Conservation (phyloP, 1,284 basidiomycete genomes). For the Tylopilus orsonianus region DNA sequence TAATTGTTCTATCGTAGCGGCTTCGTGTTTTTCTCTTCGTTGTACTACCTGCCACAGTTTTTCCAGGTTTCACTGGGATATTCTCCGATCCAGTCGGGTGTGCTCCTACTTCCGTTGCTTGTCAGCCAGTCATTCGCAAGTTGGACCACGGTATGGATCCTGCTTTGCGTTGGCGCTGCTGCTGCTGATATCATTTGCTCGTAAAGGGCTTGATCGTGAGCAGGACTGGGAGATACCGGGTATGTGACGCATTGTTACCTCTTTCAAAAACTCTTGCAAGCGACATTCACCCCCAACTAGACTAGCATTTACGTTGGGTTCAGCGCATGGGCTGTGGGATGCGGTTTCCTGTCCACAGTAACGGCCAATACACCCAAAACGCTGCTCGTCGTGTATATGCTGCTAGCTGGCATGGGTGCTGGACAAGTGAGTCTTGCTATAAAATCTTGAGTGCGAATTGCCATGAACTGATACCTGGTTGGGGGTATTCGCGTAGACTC, state of each 20-base stretch:
- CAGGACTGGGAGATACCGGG: slow-evolving; percentile 64
- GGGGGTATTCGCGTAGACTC: slow-evolving; percentile 38
- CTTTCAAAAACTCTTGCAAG: not conserved
- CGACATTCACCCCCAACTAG: slow-evolving; percentile 29
- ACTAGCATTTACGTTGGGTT: slow-evolving; percentile 67
- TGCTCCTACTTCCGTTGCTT: slow-evolving; percentile 36
- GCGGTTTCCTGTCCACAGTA: slow-evolving; percentile 67
- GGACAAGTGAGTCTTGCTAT: slow-evolving; percentile 50
- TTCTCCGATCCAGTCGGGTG: slow-evolving; percentile 30
- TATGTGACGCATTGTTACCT: slow-evolving; percentile 26
- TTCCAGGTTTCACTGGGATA: slow-evolving; percentile 70
- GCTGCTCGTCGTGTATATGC: slow-evolving; percentile 64
- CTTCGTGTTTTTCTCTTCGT: slow-evolving; percentile 58
- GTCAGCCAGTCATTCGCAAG: slow-evolving; percentile 60
- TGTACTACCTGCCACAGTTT: slow-evolving; percentile 73
- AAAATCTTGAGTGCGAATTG: not conserved
- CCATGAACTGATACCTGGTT: slow-evolving; percentile 3
- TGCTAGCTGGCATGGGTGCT: slow-evolving; percentile 67
- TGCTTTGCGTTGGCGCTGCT: not conserved
- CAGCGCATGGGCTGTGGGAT: slow-evolving; percentile 65
- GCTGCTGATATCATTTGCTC: slow-evolving; percentile 10
- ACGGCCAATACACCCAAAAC: slow-evolving; percentile 48
- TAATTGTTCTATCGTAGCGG: slow-evolving; percentile 36
- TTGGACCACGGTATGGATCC: slow-evolving; percentile 48
- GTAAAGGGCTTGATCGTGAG: slow-evolving; percentile 61